Base-by-base conservation (phyloP, 2,329 filamentous ascomycete genomes). In the Pseudogymnoascus sp. region DNA sequence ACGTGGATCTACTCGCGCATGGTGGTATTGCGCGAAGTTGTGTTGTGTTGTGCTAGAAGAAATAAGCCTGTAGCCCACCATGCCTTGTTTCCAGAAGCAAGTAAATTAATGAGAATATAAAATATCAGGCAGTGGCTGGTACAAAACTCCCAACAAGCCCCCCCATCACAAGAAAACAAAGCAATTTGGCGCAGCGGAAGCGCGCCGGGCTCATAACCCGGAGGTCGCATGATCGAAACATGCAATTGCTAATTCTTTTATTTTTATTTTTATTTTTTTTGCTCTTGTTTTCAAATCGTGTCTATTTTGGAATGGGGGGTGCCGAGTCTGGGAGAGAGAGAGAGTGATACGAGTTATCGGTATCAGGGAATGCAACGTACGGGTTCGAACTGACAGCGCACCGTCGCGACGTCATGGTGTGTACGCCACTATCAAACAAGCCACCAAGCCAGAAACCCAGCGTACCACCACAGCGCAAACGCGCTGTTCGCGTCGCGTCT, bases 191-290 rank as follows among this genome's bases (percentile, higher is more conserved):
- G 62, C 62, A 64, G 60, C 40, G 62, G 62, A 64, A 64, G 62
- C 62, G 62, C 62, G 62, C 62, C 60, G 60, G 62, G 62, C 62
- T 64, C 62, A 64, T 64, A 64, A 64, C 62, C 62, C 60, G 52
- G 62, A 64, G 62, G 62, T 64, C 60, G 35, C 60, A 36, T 25
- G 62, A 62, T 64, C 62, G 60, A 64, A 60, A 62, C 62, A 60
- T 40, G 63, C 55, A 59, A 59, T 59, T 59, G 55, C 55, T 59
- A 59, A 59, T 48, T 48, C 25, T 48, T 48, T 48, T 48, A 13
- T 48, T 48, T 42, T 48, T 48, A 29, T 29, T 48, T 48, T 48
- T 45, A 39, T 8, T 48, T 48, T 48, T 48, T 48, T 48, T 29
- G 42, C 42, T 29, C 42, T 48, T 48, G 42, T 48, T 29, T 12